Conservation (phyloP, 306 rosid species). For the Medicago ruthenica region DNA sequence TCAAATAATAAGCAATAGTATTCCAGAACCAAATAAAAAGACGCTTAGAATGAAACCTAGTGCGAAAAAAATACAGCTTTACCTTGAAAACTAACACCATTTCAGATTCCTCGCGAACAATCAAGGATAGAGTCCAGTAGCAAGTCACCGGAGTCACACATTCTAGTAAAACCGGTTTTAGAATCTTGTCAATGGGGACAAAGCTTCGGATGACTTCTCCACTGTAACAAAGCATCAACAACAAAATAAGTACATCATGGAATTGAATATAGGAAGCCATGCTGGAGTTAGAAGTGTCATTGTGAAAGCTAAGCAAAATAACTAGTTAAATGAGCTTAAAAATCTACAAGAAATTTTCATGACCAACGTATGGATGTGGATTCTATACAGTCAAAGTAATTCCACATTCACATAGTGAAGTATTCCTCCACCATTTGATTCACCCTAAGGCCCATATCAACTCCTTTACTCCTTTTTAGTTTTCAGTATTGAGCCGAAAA, state of each 20-base stretch:
- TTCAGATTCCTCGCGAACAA: conserved; percentile 68
- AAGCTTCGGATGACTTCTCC: conserved; percentile 72
- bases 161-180: conserved; percentile 80
- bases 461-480: neutral
- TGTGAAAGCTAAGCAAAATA: conserved; percentile 7
- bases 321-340: conserved; percentile 20
- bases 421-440: neutral
- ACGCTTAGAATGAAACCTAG: conserved; percentile 2
- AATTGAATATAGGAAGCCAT: neutral
- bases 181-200: conserved; percentile 78
- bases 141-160: conserved; percentile 92
- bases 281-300: neutral
- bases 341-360: neutral
- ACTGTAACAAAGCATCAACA: conserved; percentile 43
- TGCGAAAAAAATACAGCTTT: neutral
- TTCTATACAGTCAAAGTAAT: neutral
- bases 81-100: conserved; percentile 80
- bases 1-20: conserved; percentile 1
- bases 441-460: neutral
- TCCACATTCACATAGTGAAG: neutral
- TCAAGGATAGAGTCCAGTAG: conserved; percentile 81
- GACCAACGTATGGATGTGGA: neutral
- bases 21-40: conserved; percentile 7
- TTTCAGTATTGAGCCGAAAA: neutral
- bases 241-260: neutral